These are phyloP conservation scores for Lenwebbia sp. DNA, from an alignment of 345 rosid species.

Conservation along the genomic window DNA sequence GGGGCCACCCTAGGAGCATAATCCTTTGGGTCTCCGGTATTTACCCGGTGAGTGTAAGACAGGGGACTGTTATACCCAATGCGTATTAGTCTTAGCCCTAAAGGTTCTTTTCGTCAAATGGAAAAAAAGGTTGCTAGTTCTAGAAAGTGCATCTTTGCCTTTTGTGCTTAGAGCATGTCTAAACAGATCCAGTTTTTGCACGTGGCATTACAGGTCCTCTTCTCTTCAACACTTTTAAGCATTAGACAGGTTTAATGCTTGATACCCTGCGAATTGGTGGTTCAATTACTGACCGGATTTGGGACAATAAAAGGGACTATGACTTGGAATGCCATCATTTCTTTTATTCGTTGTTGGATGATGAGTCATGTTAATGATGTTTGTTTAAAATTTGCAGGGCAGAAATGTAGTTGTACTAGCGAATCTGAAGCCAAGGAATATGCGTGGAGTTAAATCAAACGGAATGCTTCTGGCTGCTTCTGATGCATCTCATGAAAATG, in stretches of 20 bases:
- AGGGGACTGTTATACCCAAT: neutral
- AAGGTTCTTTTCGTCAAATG: neutral
- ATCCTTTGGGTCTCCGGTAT: neutral
- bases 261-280: neutral
- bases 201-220: neutral
- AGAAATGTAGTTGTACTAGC: slow-evolving; percentile 75
- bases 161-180: neutral
- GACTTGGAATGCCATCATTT: neutral
- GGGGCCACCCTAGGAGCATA: neutral
- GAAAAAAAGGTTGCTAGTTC: neutral
- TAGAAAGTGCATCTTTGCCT: neutral
- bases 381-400: slow-evolving; percentile 18
- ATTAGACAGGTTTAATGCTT: neutral
- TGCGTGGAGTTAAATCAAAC: slow-evolving; percentile 87
- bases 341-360: neutral
- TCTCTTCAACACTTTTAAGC: neutral
- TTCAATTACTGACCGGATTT: neutral
- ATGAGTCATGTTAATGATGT: neutral
- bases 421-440: slow-evolving; percentile 82
- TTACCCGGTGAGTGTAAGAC: neutral
- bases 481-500: slow-evolving; percentile 62
- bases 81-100: neutral
- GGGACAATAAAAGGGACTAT: neutral
- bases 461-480: slow-evolving; percentile 95
- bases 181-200: neutral